A percentile compares a stretch with the other conserved stretches of the same genome.
Conservation (phyloP, 371 early-diverging fungal species). For the Syncephalis fuscata region DNA sequence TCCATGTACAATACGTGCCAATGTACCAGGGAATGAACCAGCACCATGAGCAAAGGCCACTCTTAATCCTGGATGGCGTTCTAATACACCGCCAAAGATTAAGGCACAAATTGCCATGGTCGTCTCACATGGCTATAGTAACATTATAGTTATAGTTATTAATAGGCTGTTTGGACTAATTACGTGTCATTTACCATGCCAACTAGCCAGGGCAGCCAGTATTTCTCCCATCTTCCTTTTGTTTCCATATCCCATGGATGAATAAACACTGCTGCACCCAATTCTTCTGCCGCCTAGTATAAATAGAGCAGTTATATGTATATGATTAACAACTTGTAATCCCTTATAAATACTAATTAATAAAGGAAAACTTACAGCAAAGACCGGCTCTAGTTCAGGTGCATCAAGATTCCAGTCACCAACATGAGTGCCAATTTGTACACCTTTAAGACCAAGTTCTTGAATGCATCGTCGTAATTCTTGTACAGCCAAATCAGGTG, state of each 20-base stretch:
- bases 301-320: too few species aligned
- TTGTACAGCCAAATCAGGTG: slow-evolving; percentile 40
- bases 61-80: slow-evolving; percentile 38
- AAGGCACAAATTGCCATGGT: slow-evolving; percentile 45
- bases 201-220: slow-evolving; percentile 62
- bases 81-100: slow-evolving; percentile 49
- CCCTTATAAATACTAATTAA: background rate
- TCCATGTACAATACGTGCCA: slow-evolving; percentile 51
- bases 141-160: background rate
- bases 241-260: slow-evolving; percentile 60
- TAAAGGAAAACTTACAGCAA: slow-evolving; percentile 14
- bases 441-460: slow-evolving; percentile 44
- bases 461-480: slow-evolving; percentile 44
- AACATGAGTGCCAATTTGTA: slow-evolving; percentile 55
- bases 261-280: slow-evolving; percentile 40
- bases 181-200: slow-evolving; percentile 21
- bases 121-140: slow-evolving; percentile 41
- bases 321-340: background rate
- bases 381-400: slow-evolving; percentile 43
- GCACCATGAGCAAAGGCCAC: slow-evolving; percentile 57
- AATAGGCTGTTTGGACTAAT: background rate
- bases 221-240: slow-evolving; percentile 41
- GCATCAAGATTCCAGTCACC: slow-evolving; percentile 58
- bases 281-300: slow-evolving; percentile 39
- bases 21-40: slow-evolving; percentile 44